Percentiles rank a stretch among this genome's conserved stretches.
These are phyloP conservation scores for Basipetospora sp. DNA, from an alignment of 2,329 filamentous ascomycete species.

Conservation along the genomic window DNA sequence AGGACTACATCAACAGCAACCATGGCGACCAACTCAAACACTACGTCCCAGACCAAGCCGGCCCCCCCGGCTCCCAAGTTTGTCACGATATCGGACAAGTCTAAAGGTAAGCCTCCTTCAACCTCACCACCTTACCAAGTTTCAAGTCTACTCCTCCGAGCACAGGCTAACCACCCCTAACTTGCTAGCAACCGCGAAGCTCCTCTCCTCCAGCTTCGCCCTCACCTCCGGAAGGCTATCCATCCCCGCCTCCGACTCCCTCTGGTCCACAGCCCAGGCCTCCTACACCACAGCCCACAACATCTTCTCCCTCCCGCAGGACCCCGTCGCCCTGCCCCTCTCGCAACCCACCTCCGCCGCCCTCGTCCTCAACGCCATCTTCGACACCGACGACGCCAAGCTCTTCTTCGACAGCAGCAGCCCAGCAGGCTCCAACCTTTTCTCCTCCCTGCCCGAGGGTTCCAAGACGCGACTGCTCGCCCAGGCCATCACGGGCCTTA, in stretches of 20 bases:
- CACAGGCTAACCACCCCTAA: neutral
- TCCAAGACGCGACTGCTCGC: slow-evolving; percentile 20
- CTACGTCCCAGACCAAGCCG: too few relatives aligned
- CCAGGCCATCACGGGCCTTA: slow-evolving; percentile 21
- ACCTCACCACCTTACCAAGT: neutral
- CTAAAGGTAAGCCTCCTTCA: neutral
- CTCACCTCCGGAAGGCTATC: slow-evolving; percentile 10
- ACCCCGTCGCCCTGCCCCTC: slow-evolving; percentile 10
- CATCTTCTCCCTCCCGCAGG: slow-evolving; percentile 12
- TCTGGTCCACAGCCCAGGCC: slow-evolving; percentile 3
- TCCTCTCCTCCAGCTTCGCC: slow-evolving; percentile 8
- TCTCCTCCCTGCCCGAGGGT: slow-evolving; percentile 17
- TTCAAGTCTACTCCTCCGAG: neutral
- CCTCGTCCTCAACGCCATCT: slow-evolving; percentile 18
- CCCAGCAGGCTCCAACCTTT: slow-evolving; percentile 13
- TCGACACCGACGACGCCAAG: slow-evolving; percentile 17
- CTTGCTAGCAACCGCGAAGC: slow-evolving; percentile 1
- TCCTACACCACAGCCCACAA: slow-evolving; percentile 4
- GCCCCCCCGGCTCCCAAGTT: too few relatives aligned
- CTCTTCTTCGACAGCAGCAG: slow-evolving; percentile 19
- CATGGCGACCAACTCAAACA: too few relatives aligned
- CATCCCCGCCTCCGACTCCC: slow-evolving; percentile 10
- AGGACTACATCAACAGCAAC: too few relatives aligned
- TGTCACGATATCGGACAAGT: neutral
- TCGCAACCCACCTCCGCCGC: slow-evolving; percentile 7